A percentile compares a stretch with the other conserved stretches of the same genome.
These are phyloP conservation scores for Pyrenophora tritici-repentis DNA, from an alignment of 2,329 filamentous ascomycete genomes.

Conservation along the genomic window DNA sequence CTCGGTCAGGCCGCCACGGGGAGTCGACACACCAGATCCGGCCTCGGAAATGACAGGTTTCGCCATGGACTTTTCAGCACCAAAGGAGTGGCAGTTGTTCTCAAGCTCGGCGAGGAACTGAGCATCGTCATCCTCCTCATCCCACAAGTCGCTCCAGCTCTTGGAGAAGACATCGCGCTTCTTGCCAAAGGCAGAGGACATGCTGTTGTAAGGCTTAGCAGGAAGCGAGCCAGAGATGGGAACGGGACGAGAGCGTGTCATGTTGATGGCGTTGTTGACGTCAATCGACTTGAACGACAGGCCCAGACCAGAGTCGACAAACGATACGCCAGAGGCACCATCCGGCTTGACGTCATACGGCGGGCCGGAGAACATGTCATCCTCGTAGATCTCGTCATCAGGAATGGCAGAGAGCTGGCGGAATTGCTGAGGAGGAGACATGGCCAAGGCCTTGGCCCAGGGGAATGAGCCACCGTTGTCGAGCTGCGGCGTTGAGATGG, in stretches of 20 bases:
- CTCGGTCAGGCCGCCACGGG: conserved; percentile 59
- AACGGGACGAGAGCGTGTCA: conserved; percentile 69
- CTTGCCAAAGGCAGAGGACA: conserved; percentile 79
- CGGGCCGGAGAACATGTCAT: conserved; percentile 80
- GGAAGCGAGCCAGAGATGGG: conserved; percentile 82
- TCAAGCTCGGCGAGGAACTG: conserved; percentile 62
- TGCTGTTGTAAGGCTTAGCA: conserved; percentile 66
- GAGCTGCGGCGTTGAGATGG: conserved; percentile 83
- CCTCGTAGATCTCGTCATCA: conserved; percentile 75
- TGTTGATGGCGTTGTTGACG: conserved; percentile 54
- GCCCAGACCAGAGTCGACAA: conserved; percentile 80
- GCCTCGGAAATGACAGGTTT: conserved; percentile 44
- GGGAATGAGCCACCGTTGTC: conserved; percentile 82
- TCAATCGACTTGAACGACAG: conserved; percentile 74
- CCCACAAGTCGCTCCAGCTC: conserved; percentile 99
- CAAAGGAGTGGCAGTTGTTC: conserved; percentile 57
- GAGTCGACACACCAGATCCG: conserved; percentile 54
- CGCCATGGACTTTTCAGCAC: conserved; percentile 43
- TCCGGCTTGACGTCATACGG: conserved; percentile 80
- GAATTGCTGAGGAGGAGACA: conserved; percentile 69
- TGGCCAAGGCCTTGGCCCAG: conserved; percentile 89
- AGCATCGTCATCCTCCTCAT: conserved; percentile 85
- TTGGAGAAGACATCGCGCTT: conserved; percentile 83
- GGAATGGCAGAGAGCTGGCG: conserved; percentile 88
- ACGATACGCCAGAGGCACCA: conserved; percentile 81